Conservation (phyloP, 2,329 filamentous ascomycete genomes). For the Cladosporium sp. region DNA sequence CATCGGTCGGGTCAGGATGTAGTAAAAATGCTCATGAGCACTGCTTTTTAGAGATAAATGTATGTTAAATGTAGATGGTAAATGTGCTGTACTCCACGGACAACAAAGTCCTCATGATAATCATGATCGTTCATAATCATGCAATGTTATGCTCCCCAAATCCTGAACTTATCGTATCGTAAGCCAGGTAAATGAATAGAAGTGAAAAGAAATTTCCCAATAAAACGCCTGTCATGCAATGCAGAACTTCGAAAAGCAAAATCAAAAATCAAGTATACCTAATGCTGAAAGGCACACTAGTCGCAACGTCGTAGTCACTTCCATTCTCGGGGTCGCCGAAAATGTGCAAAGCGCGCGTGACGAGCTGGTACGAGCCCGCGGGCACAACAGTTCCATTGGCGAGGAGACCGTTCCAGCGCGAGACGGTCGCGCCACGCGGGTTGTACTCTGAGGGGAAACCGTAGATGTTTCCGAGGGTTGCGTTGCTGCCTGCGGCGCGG, state of each 20-base stretch:
- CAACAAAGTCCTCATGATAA: not conserved
- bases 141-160: not conserved
- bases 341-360: slow-evolving; percentile 27
- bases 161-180: not conserved
- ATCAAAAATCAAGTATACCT: slow-evolving; percentile 9
- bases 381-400: slow-evolving; percentile 25
- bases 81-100: no score
- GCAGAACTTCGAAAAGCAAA: not conserved
- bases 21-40: no score
- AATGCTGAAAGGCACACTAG: slow-evolving; percentile 22
- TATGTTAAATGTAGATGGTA: no score
- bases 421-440: slow-evolving; percentile 16
- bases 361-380: slow-evolving; percentile 26
- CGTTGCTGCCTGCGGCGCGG: slow-evolving; percentile 6
- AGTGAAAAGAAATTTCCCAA: not conserved
- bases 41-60: no score
- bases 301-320: slow-evolving; percentile 25
- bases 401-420: slow-evolving; percentile 23
- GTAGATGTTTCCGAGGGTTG: slow-evolving; percentile 16
- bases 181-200: not conserved
- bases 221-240: not conserved
- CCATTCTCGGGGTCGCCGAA: slow-evolving; percentile 24
- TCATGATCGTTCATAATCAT: not conserved
- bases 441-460: slow-evolving; percentile 18
- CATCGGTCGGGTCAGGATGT: no score